Base-by-base conservation (phyloP, 176 grass and related monocot genomes). In the Saccharum officinarum region DNA sequence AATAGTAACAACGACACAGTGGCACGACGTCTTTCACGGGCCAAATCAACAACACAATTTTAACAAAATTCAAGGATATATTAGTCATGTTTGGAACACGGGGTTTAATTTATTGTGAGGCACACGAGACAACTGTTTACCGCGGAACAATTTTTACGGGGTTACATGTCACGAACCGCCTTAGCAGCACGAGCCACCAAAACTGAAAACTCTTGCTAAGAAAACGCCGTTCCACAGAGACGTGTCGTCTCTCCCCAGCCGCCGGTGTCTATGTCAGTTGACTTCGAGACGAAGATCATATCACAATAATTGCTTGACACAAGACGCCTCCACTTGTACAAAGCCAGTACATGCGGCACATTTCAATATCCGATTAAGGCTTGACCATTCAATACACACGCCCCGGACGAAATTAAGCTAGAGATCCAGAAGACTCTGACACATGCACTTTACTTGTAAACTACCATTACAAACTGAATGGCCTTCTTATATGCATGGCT, bases 221-320 rank as follows among this genome's bases (percentile, higher is more conserved):
- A 67, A 66, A 36, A 20, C 4, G 23, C 11, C 67, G 15, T n/a
- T 75, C 1, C 31, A 15, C 10, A 6, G 54, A 2, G 67, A 78
- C 74, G 67, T 74, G 79, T 67, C 73, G 79, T 73, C 67, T 79
- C 44, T 18, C 36, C 73, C 13, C 20, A 73, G 36, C 67, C 59
- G 55, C 26, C 36, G 71, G 54, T 86, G 73, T 82, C 84, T 16
- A 82, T 65, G 59, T 78, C 66, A 59, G 34, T 65, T 82, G 88
- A 90, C 73, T 72, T 66, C 11, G 7, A 36, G 7, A 14, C 67
- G 57, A 61, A 36, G 34, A 36, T 36, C 34, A 45, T 1, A 73
- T 73, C 55, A 42, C 84, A 86, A 74, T 67, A 78, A 73, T 79
- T 86, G 73, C 67, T 73, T 12, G 67, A 83, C 34, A 72, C 34